Evolutionary conservation across 2,329 filamentous ascomycete species (phyloP).

Genomic region (Westerdykella ornata): DNA sequence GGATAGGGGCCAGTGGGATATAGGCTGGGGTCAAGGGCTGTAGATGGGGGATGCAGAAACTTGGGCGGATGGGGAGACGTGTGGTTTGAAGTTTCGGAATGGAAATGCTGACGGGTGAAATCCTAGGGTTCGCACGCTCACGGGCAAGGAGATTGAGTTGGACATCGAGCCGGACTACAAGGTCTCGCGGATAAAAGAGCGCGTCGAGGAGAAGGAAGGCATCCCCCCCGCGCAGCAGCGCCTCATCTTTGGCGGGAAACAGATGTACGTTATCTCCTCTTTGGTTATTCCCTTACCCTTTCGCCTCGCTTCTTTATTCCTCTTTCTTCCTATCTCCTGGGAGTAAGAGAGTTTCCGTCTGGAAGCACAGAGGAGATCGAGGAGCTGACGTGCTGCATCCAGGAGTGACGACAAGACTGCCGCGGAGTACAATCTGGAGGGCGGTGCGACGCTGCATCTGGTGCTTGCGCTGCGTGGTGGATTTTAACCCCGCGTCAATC

Average conservation of each 20-base stretch:
- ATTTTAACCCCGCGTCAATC: conserved; percentile 6
- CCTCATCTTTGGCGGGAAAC: conserved; percentile 93
- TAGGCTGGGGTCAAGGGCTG: too few relatives aligned
- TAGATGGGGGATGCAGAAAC: too few relatives aligned
- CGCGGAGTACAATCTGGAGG: conserved; percentile 80
- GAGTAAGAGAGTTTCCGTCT: neutral
- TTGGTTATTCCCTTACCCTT: neutral
- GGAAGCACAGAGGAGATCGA: neutral
- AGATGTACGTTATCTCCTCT: conserved; percentile 59
- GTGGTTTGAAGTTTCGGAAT: neutral
- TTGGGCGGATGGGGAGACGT: too few relatives aligned
- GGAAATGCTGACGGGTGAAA: neutral
- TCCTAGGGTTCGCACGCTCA: conserved; percentile 85
- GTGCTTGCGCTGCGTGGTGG: conserved; percentile 91
- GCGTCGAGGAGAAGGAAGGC: conserved; percentile 97
- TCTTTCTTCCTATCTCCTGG: neutral
- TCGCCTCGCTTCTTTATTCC: neutral
- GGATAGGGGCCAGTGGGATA: too few relatives aligned
- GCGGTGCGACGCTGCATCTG: conserved; percentile 87
- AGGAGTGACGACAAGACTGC: conserved; percentile 96
- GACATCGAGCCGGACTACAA: conserved; percentile 94
- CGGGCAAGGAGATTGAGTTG: conserved; percentile 97
- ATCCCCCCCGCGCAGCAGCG: conserved; percentile 96
- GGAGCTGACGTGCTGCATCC: conserved; percentile 8
- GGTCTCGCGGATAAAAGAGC: conserved; percentile 95